phyloP scores from a whole-genome alignment of 345 rosid genomes.

The Psidium guajava region DNA sequence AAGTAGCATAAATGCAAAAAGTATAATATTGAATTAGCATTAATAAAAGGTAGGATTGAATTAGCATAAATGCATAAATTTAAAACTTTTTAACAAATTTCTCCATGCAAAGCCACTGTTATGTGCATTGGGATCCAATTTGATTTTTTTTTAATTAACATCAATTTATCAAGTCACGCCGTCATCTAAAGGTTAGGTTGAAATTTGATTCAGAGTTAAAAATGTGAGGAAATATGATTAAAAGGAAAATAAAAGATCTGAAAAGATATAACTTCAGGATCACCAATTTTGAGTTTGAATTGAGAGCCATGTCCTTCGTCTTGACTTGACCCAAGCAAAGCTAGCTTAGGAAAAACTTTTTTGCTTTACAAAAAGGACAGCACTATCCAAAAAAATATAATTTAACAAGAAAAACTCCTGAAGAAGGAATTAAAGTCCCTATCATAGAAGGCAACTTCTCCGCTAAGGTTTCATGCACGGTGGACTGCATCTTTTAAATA shows the following conservation, averaged over 20 bases:
- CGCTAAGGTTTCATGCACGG: neutral
- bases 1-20: no score
- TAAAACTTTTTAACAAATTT: no score
- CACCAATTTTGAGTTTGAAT: neutral
- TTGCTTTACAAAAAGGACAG: neutral
- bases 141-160: neutral
- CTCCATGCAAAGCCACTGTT: neutral
- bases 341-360: neutral
- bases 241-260: neutral
- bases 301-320: neutral
- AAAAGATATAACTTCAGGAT: neutral
- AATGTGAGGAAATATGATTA: neutral
- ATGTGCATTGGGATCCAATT: neutral
- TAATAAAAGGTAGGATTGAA: no score
- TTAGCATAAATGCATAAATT: no score
- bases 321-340: neutral
- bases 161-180: no score
- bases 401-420: neutral
- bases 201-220: fast-evolving
- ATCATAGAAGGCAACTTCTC: neutral
- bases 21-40: no score
- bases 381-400: neutral
- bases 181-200: neutral
- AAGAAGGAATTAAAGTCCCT: neutral
- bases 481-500: neutral